Conservation (phyloP, 2,329 filamentous ascomycete species). For the Cryoendolithus antarcticus region DNA sequence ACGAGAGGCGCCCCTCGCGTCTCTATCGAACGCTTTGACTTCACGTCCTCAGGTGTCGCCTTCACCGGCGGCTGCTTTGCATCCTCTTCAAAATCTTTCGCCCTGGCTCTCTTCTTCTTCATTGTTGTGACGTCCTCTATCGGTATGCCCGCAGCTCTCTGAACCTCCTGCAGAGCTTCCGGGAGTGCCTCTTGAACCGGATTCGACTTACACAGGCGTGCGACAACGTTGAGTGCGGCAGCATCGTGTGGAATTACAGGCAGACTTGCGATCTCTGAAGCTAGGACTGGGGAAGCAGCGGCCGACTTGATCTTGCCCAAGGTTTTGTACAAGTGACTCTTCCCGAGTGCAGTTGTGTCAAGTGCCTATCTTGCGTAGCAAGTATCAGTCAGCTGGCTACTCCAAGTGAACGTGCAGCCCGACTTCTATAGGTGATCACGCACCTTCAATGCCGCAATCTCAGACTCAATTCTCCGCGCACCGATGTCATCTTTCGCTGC, state of each 20-base stretch:
- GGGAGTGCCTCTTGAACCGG: slow-evolving; percentile 44
- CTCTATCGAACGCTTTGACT: slow-evolving; percentile 5
- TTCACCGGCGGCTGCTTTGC: no score
- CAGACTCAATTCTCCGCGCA: slow-evolving; percentile 49
- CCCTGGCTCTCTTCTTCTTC: slow-evolving; percentile 16
- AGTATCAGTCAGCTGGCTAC: slow-evolving; percentile 2
- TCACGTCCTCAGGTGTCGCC: no score
- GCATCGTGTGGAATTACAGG: slow-evolving; percentile 28
- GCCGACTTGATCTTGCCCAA: slow-evolving; percentile 46
- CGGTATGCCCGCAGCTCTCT: slow-evolving; percentile 25
- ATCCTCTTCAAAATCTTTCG: slow-evolving; percentile 7
- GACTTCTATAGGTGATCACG: slow-evolving; percentile 1
- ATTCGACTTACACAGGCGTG: slow-evolving; percentile 47
- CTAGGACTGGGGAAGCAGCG: slow-evolving; percentile 37
- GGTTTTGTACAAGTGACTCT: slow-evolving; percentile 44
- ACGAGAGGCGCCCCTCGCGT: no score
- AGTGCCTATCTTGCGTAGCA: slow-evolving; percentile 29
- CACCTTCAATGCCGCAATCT: slow-evolving; percentile 47
- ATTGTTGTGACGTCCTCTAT: slow-evolving; percentile 6
- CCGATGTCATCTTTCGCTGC: slow-evolving; percentile 34
- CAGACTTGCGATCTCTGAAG: slow-evolving; percentile 26
- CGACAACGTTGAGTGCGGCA: slow-evolving; percentile 45
- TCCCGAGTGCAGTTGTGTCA: slow-evolving; percentile 37
- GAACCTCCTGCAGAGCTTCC: slow-evolving; percentile 31
- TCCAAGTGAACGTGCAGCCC: background rate